Conservation (phyloP, 768 basidiomycete genomes). For the Phanerodontia chrysosporium region DNA sequence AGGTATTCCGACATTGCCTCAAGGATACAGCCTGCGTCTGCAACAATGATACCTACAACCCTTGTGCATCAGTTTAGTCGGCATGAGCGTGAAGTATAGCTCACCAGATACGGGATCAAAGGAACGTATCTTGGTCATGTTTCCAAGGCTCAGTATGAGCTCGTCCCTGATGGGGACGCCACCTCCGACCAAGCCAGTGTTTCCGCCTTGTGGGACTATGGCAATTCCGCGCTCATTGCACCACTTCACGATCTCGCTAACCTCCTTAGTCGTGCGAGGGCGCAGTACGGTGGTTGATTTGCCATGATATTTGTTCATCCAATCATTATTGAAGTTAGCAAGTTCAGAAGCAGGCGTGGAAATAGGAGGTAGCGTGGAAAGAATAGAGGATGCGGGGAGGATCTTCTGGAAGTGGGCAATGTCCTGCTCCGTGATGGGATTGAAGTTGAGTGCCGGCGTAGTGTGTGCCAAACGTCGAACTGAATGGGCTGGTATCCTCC, state of each 20-base stretch:
- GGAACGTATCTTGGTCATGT: conserved; percentile 76
- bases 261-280: conserved; percentile 84
- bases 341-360: conserved; percentile 59
- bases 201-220: conserved; percentile 97
- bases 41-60: conserved; percentile 72
- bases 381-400: conserved; percentile 56
- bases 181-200: conserved; percentile 96
- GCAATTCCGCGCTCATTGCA: conserved; percentile 79
- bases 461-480: neutral
- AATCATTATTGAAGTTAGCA: conserved; percentile 79
- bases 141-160: conserved; percentile 77
- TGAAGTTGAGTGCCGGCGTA: neutral
- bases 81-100: conserved; percentile 11
- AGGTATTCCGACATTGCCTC: conserved; percentile 85
- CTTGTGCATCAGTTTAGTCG: neutral
- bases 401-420: conserved; percentile 64
- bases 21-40: conserved; percentile 93
- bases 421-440: conserved; percentile 51
- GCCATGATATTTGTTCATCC: conserved; percentile 96
- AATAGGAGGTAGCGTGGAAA: conserved; percentile 59
- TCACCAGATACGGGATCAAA: conserved; percentile 83
- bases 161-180: conserved; percentile 88
- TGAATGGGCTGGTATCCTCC: conserved; percentile 4
- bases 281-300: conserved; percentile 79
- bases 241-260: conserved; percentile 83